Percentiles rank a stretch among this genome's conserved stretches.
phyloP scores from a whole-genome alignment of 2,329 filamentous ascomycete species.

The Pseudocercospora pini-densiflorae region DNA sequence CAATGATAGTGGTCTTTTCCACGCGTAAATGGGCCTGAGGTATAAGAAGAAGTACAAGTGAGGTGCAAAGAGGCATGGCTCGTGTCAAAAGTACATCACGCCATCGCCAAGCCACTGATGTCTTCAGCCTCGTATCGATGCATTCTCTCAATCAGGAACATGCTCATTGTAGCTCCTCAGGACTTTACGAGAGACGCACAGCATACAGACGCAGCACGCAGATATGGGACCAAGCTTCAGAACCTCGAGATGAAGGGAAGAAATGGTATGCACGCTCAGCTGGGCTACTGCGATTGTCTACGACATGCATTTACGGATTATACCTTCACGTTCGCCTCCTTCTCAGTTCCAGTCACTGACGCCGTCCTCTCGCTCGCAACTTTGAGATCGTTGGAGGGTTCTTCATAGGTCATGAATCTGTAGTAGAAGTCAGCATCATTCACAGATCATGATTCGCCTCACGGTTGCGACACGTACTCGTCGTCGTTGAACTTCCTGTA shows the following conservation, averaged over 20 bases:
- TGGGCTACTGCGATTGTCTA: background rate
- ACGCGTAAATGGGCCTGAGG: background rate
- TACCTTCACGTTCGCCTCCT: background rate
- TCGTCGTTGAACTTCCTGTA: conserved; percentile 48
- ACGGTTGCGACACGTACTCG: conserved; percentile 16
- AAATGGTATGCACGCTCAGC: background rate
- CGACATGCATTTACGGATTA: background rate
- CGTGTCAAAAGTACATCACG: background rate
- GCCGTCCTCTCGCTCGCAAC: background rate
- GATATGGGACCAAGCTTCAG: background rate
- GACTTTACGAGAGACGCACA: too few relatives aligned
- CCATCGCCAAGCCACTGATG: background rate
- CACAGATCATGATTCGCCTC: background rate
- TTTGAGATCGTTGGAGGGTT: background rate
- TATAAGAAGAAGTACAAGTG: background rate
- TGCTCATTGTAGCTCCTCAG: background rate
- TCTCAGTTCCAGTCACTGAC: background rate
- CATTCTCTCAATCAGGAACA: background rate
- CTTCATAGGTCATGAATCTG: conserved; percentile 11
- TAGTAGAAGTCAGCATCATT: background rate
- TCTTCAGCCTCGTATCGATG: background rate
- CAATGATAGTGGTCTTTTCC: background rate
- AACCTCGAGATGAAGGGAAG: background rate
- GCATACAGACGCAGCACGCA: too few relatives aligned
- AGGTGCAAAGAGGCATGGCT: background rate